Evolutionary conservation across 768 basidiomycete species (phyloP).

Genomic region (Clitopilus hobsonii): DNA sequence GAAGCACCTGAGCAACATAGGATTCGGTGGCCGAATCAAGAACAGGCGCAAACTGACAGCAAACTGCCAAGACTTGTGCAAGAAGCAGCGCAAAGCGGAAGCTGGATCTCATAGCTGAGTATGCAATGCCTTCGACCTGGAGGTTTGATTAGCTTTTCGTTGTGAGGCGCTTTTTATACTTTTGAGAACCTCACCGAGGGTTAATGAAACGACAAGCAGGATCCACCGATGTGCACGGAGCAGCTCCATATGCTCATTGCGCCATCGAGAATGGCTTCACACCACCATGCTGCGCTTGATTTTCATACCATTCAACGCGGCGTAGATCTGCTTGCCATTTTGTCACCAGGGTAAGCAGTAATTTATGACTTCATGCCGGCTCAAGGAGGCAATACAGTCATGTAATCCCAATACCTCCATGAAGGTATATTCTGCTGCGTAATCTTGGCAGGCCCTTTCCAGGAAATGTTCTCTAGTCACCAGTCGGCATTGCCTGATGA

Average conservation of each 20-base stretch:
- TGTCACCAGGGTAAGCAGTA: too few species aligned
- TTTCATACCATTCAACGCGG: too few species aligned
- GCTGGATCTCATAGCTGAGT: neutral
- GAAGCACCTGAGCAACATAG: conserved; percentile 7
- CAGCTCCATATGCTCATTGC: neutral
- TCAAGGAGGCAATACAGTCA: too few species aligned
- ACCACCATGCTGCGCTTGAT: neutral
- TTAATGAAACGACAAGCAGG: neutral
- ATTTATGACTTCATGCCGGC: too few species aligned
- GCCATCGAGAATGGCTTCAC: neutral
- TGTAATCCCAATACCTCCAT: too few species aligned
- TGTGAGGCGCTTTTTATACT: neutral
- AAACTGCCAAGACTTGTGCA: neutral
- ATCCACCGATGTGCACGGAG: neutral
- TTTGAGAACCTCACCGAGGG: neutral
- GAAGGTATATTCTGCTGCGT: too few species aligned
- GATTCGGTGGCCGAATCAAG: conserved; percentile 6
- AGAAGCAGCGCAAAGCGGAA: neutral
- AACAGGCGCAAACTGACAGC: conserved; percentile 1
- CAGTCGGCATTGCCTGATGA: too few species aligned
- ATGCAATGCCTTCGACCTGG: neutral
- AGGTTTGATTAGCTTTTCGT: neutral
- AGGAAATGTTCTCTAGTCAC: too few species aligned
- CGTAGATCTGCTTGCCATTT: too few species aligned
- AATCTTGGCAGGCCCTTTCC: too few species aligned